Base-by-base conservation (phyloP, 2,329 filamentous ascomycete species). In the Arthrobotrys sphaeroides region DNA sequence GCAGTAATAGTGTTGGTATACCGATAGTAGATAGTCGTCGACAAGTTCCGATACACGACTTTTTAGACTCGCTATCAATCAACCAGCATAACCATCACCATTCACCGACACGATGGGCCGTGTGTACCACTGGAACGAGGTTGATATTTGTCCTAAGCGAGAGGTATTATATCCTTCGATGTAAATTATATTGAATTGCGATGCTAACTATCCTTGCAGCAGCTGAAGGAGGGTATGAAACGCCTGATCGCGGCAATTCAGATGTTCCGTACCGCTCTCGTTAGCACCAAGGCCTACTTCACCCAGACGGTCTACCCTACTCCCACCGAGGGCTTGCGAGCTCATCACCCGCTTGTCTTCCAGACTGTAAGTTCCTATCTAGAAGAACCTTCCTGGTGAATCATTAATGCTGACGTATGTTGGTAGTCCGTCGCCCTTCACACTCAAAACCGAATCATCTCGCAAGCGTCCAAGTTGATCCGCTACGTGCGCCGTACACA, bases 311-410 rank as follows among this genome's bases (percentile, higher is more conserved):
- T 75, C 20, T 75, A 64, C 24, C 26, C 72, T 10, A 55, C 72
- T 12, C 64, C 72, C 9, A 12, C 20, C 0, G 49, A 42, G 3
- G 45, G 59, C 6, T 22, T 65, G 3, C 22, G 31, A 3, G 55
- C 36, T 20, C 38, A 69, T 13, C 72, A 75, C 26, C 64, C 55
- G 4, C 47, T 75, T 3, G 72, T 75, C 10, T 75, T 75, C 28
- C 64, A 69, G 31, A 75, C 72, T 4, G 72, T 65, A 42, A 22
- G 57, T 64, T 3, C 24, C 40, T 20, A 55, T 5, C 24, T 38
- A 33, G 12, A 22, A 2, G 7, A 18, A 42, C 51, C 24, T 42
- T 36, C 53, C n/a, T 55, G 20, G 20, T 22, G n/a, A n/a, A 24
- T 9, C 18, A 40, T 38, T 12, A 20, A 47, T 33, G 12, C 13